Percentiles rank a stretch among this genome's conserved stretches.
Conservation (phyloP, 306 rosid genomes). For the Trichosanthes cucumerina region DNA sequence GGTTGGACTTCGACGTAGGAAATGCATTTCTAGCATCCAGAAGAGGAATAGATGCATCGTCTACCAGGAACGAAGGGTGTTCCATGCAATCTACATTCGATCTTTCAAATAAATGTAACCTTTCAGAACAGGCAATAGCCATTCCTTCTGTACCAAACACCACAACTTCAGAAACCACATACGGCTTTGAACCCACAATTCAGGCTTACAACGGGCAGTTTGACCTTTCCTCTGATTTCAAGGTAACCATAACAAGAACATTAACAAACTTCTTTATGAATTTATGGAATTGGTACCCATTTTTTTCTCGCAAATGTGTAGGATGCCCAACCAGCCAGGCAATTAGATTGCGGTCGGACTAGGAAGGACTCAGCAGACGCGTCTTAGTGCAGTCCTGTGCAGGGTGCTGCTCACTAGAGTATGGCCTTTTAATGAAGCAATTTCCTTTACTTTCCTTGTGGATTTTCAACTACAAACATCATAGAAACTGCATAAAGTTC, state of each 20-base stretch:
- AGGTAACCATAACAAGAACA: slow-evolving; percentile 20
- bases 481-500: slow-evolving; percentile 17
- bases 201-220: slow-evolving; percentile 31
- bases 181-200: slow-evolving; percentile 30
- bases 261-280: not conserved
- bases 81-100: slow-evolving; percentile 23
- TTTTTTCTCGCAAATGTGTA: slow-evolving; percentile 17
- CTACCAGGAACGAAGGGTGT: slow-evolving; percentile 26
- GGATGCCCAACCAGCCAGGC: slow-evolving; percentile 25
- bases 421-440: slow-evolving; percentile 8
- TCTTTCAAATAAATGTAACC: slow-evolving; percentile 30
- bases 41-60: slow-evolving; percentile 23
- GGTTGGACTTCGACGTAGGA: slow-evolving; percentile 37
- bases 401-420: not conserved
- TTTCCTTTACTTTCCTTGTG: not conserved
- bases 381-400: slow-evolving; percentile 15
- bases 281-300: slow-evolving; percentile 12
- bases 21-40: slow-evolving; percentile 32
- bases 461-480: slow-evolving; percentile 13
- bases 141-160: slow-evolving; percentile 30
- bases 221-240: slow-evolving; percentile 20
- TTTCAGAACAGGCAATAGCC: slow-evolving; percentile 33
- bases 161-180: slow-evolving; percentile 27
- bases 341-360: slow-evolving; percentile 27
- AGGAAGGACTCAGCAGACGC: slow-evolving; percentile 29